Conservation (phyloP, 139 green algal species). For the Micromonas pusilla region DNA sequence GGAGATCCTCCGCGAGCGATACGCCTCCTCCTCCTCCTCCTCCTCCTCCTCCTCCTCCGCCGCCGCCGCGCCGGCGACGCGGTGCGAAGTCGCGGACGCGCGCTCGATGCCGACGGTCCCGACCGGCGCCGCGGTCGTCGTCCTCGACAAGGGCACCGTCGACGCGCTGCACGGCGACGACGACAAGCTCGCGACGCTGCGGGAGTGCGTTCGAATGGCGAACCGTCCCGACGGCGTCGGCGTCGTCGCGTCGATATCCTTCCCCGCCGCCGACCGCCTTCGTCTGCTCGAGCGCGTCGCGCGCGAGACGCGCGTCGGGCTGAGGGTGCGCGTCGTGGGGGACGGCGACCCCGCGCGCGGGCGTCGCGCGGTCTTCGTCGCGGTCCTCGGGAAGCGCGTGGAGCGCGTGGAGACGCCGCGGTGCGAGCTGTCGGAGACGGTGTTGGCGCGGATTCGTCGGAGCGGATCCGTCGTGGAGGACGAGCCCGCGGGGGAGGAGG, state of each 20-base stretch:
- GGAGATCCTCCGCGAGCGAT: neutral
- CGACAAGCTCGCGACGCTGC: slow-evolving; percentile 9
- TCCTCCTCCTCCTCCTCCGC: neutral
- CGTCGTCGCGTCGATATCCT: neutral
- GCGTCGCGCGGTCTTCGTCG: neutral
- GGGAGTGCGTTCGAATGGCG: slow-evolving; percentile 4
- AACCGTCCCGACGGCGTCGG: neutral
- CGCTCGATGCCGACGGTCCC: neutral
- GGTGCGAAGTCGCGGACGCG: neutral
- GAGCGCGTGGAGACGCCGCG: no score
- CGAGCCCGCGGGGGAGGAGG: neutral
- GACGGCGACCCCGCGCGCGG: neutral
- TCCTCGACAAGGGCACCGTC: neutral
- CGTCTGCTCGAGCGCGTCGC: no score
- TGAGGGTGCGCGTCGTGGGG: neutral
- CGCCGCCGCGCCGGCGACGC: slow-evolving; percentile 5
- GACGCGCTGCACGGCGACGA: neutral
- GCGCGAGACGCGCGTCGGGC: neutral
- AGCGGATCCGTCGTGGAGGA: neutral
- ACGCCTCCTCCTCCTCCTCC: no score
- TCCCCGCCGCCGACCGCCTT: neutral
- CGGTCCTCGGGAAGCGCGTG: neutral
- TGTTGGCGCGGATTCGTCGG: neutral
- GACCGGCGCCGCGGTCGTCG: neutral
- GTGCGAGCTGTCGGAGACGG: neutral